These are phyloP conservation scores for Aspergillus hiratsukae DNA, from an alignment of 2,329 filamentous ascomycete genomes.

Conservation along the genomic window DNA sequence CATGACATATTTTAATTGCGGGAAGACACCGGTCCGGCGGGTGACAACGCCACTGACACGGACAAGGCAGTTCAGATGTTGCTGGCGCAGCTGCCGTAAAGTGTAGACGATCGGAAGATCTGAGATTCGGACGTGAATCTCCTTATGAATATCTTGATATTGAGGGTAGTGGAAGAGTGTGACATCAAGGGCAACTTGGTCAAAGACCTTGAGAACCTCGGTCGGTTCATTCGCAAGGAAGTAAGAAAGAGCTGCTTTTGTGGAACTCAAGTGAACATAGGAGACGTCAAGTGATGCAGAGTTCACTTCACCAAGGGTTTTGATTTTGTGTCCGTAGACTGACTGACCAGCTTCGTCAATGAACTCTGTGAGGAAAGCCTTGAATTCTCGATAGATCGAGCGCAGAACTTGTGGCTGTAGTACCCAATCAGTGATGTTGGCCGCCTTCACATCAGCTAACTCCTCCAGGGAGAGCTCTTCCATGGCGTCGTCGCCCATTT, in stretches of 20 bases:
- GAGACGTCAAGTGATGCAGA: constrained; percentile 94
- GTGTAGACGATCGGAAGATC: constrained; percentile 94
- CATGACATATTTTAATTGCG: constrained; percentile 96
- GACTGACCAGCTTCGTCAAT: constrained; percentile 84
- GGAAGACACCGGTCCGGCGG: constrained; percentile 88
- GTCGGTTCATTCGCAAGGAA: constrained; percentile 92
- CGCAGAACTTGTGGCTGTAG: constrained; percentile 82
- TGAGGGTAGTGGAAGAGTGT: constrained; percentile 94
- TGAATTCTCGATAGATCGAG: constrained; percentile 95
- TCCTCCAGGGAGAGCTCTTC: constrained; percentile 90
- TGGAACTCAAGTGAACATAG: constrained; percentile 83
- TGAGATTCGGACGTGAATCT: constrained; percentile 95
- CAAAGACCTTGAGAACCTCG: constrained; percentile 95
- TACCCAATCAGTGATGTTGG: constrained; percentile 93
- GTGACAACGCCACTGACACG: constrained; percentile 95
- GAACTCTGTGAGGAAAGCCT: constrained; percentile 93
- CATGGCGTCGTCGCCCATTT: constrained; percentile 91
- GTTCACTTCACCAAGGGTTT: constrained; percentile 94
- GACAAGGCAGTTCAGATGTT: constrained; percentile 91
- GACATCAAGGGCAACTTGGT: constrained; percentile 94
- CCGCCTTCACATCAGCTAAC: constrained; percentile 86
- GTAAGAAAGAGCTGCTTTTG: constrained; percentile 90
- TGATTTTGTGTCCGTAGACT: constrained; percentile 90
- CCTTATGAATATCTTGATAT: constrained; percentile 94
- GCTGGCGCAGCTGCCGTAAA: constrained; percentile 88